These are phyloP conservation scores for Crithidia sp. DNA, from an alignment of 208 protist genomes.

Conservation along the genomic window DNA sequence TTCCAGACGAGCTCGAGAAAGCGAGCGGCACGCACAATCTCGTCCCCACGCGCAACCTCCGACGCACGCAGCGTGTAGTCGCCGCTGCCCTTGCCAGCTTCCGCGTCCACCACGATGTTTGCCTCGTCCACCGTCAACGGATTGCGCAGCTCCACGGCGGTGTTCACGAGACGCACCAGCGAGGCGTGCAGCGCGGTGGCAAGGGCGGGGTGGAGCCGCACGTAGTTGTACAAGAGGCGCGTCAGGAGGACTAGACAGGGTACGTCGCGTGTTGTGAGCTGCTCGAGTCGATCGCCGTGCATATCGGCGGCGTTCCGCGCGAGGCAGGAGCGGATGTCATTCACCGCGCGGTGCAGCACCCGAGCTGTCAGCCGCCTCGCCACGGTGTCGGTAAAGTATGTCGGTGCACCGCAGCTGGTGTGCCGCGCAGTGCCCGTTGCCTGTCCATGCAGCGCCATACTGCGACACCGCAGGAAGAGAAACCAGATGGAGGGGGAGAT, in stretches of 20 bases:
- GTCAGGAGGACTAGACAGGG: conserved; percentile 27
- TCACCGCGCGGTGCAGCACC: conserved; percentile 17
- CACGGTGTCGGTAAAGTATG: conserved; percentile 4
- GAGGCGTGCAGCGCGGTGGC: conserved; percentile 3
- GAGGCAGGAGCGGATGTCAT: conserved; percentile 16
- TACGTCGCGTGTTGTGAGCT: conserved; percentile 19
- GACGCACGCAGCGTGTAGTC: neutral
- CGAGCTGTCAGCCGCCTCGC: conserved; percentile 11
- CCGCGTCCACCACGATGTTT: neutral
- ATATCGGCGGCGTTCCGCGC: conserved; percentile 13
- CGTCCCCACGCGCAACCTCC: neutral
- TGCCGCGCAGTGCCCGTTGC: no score
- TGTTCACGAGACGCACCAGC: conserved; percentile 15
- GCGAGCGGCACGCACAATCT: neutral
- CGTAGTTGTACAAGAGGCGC: conserved; percentile 25
- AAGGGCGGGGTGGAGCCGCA: neutral
- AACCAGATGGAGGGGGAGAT: conserved; percentile 23
- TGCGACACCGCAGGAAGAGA: conserved; percentile 30
- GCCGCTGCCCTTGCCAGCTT: neutral
- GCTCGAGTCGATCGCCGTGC: conserved; percentile 26
- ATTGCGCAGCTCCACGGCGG: conserved; percentile 17
- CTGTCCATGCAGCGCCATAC: conserved; percentile 13
- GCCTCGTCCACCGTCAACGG: conserved; percentile 7
- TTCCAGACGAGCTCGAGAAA: conserved; percentile 31
- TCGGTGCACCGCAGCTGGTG: neutral